Evolutionary conservation across 140 eudicot species (phyloP).

Genomic region (Stevia rebaudiana): DNA sequence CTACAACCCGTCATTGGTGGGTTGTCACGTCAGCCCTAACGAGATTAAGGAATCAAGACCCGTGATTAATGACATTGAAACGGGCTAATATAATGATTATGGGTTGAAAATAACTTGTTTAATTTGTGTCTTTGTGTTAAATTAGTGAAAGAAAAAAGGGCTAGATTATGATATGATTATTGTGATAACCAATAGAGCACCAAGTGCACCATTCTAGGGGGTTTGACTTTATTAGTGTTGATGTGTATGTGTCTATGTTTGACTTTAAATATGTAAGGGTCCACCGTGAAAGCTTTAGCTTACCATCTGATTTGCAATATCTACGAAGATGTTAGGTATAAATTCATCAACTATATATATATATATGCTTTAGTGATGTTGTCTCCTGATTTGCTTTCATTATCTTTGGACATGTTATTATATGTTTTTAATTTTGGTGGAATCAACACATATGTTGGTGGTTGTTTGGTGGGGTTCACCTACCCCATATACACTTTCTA

Average conservation of each 20-base stretch:
- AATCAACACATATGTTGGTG: slow-evolving; percentile 20
- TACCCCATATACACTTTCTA: background rate
- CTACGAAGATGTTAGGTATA: slow-evolving; percentile 38
- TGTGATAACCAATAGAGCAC: slow-evolving; percentile 26
- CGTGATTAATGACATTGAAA: slow-evolving; percentile 25
- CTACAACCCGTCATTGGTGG: slow-evolving; percentile 44
- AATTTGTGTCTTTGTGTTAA: slow-evolving; percentile 8
- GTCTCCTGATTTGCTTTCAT: slow-evolving; percentile 32
- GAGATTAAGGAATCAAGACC: slow-evolving; percentile 22
- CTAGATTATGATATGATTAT: slow-evolving; percentile 20
- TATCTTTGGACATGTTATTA: slow-evolving; percentile 18
- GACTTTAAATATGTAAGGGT: slow-evolving; percentile 36
- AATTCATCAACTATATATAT: slow-evolving; percentile 23
- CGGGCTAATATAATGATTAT: slow-evolving; percentile 13
- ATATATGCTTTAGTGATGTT: slow-evolving; percentile 18
- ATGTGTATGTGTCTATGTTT: slow-evolving; percentile 21
- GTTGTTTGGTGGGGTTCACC: slow-evolving; percentile 11
- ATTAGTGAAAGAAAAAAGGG: slow-evolving; percentile 21
- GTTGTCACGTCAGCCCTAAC: slow-evolving; percentile 6
- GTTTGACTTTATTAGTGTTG: slow-evolving; percentile 28
- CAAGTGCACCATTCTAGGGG: slow-evolving; percentile 32
- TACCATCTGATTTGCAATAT: slow-evolving; percentile 23
- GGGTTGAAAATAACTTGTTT: slow-evolving; percentile 13
- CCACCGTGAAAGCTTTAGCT: slow-evolving; percentile 30
- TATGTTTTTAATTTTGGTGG: slow-evolving; percentile 18